Evolutionary conservation across 495 filamentous ascomycete species (phyloP), one percentile per base, ranked within the genome.

Genomic region (Cercophora newfieldiana): DNA sequence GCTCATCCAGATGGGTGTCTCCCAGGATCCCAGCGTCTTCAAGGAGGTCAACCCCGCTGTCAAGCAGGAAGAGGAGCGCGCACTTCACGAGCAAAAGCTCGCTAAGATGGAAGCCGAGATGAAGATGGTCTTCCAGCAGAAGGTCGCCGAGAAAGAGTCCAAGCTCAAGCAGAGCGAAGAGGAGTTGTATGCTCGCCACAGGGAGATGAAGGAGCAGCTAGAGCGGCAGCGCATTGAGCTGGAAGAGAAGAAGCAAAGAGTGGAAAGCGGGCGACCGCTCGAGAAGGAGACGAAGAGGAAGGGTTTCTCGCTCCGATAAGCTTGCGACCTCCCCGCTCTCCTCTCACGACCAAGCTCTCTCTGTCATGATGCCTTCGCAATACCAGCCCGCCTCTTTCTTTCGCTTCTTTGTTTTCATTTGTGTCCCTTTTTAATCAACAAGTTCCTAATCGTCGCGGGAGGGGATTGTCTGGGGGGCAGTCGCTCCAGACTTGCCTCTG

Each of bases 81-180:
- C 88, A 61, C 86, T 99, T 60, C 95, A 99, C 86, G 95, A 99
- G 81, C 96, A 98, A 86, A 99, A 99, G 85, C 90, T 99, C 68
- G 90, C 92, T 71, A 99, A 99, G 92, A 99, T 99, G 95, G 95
- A 99, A 79, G 86, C 91, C 73, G 95, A 99, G 79, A 99, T 99
- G 95, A 98, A 98, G 92, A 97, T 98, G 95, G 95, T 99, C 74
- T 99, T 99, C 93, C 95, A 99, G 78, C 96, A 98, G 79, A 99
- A 99, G 90, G 95, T 99, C 22, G 87, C 91, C 65, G 95, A 99
- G 81, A 99, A 99, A 86, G 95, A 99, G 81, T 97, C 92, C 87
- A 99, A 99, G 82, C 85, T 99, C 78, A 95, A 93, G 79, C 94
- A 97, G 83, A 96, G 92, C 86, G 95, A 99, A 81, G 95, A 98